Percentiles rank a stretch among this genome's conserved stretches.
Conservation (phyloP, 345 rosid species). For the Eutrema yunnanense region DNA sequence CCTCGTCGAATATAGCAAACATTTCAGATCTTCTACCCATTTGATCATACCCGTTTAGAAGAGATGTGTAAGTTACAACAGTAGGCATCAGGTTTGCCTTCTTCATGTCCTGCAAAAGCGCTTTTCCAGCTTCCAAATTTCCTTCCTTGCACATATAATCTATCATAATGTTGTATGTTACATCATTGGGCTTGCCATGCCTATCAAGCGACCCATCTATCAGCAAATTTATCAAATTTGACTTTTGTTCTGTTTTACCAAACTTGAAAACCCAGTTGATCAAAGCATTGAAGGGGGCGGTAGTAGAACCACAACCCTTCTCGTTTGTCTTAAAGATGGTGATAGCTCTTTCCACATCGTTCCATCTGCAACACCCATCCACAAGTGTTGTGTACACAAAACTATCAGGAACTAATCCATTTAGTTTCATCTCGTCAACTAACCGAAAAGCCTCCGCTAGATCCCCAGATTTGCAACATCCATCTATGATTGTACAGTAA, state of each 20-base stretch:
- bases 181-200: conserved; percentile 43
- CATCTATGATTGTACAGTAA: conserved; percentile 64
- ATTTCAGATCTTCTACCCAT: conserved; percentile 41
- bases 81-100: conserved; percentile 45
- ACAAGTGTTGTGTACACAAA: conserved; percentile 57
- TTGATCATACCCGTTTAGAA: conserved; percentile 50
- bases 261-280: conserved; percentile 56
- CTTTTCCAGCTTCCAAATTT: conserved; percentile 49
- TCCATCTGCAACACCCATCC: conserved; percentile 64
- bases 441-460: conserved; percentile 53
- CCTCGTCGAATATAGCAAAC: conserved; percentile 54
- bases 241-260: conserved; percentile 34
- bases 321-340: conserved; percentile 43
- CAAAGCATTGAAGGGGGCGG: conserved; percentile 51
- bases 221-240: conserved; percentile 33
- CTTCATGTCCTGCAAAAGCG: conserved; percentile 52
- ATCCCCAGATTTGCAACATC: conserved; percentile 65
- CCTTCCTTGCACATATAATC: conserved; percentile 59
- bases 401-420: conserved; percentile 56
- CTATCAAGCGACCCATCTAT: conserved; percentile 40
- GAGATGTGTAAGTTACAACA: conserved; percentile 47
- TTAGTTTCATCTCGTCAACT: conserved; percentile 50
- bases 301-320: conserved; percentile 44
- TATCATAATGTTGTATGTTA: conserved; percentile 67
- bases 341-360: conserved; percentile 49